These are phyloP conservation scores for Mortierella sp. DNA, from an alignment of 371 early-diverging fungal genomes.

Conservation along the genomic window DNA sequence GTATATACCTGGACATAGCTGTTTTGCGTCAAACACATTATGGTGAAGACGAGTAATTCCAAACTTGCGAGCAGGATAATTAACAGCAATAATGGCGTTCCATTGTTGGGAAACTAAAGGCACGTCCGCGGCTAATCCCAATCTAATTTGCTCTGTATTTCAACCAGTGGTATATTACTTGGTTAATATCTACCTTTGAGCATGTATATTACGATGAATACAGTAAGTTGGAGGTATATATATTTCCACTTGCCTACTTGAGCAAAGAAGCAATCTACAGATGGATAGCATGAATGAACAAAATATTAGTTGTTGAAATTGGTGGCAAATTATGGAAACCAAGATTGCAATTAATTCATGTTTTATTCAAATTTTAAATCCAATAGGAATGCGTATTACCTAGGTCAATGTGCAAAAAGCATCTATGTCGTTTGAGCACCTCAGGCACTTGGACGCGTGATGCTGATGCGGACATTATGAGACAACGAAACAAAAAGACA, in stretches of 20 bases:
- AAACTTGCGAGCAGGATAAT: constrained; percentile 69
- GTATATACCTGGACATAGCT: constrained; percentile 71
- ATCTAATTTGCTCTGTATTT: constrained; percentile 77
- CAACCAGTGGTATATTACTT: neutral
- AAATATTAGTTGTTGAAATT: constrained; percentile 13
- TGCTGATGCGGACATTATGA: constrained; percentile 24
- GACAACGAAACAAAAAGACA: neutral
- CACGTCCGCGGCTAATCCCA: constrained; percentile 72
- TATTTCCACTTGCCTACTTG: constrained; percentile 75
- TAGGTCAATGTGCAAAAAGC: constrained; percentile 73
- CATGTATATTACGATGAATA: neutral
- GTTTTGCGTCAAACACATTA: constrained; percentile 69
- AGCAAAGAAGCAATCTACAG: constrained; percentile 79
- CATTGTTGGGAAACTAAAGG: constrained; percentile 95
- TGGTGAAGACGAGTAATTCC: constrained; percentile 63
- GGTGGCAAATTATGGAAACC: constrained; percentile 24
- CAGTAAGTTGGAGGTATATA: neutral
- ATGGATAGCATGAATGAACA: neutral
- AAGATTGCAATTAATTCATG: neutral
- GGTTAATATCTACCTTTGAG: neutral
- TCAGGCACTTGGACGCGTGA: constrained; percentile 57
- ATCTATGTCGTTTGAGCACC: constrained; percentile 66
- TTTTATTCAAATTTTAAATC: neutral
- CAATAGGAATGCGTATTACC: constrained; percentile 51
- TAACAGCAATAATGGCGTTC: constrained; percentile 86